Conservation (phyloP, 2,329 filamentous ascomycete genomes). For the Fusarium acutatum region DNA sequence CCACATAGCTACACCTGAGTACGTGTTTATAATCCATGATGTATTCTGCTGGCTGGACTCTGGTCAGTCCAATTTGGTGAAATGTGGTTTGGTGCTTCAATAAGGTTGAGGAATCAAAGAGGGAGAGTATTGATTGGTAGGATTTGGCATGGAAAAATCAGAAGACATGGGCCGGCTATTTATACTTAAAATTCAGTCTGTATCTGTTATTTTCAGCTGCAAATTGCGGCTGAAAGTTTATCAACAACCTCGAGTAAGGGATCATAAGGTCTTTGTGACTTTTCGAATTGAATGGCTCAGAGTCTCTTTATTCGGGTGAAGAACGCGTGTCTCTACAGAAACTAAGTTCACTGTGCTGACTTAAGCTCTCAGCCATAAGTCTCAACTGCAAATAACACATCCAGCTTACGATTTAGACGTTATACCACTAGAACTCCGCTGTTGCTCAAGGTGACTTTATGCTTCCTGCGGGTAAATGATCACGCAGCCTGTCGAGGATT, state of each 20-base stretch:
- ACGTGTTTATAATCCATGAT: too few relatives aligned
- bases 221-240: background rate
- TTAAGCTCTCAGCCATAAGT: too few relatives aligned
- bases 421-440: background rate
- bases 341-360: too few relatives aligned
- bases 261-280: background rate
- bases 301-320: background rate
- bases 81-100: background rate
- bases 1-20: too few relatives aligned
- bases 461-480: background rate
- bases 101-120: background rate
- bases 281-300: too few relatives aligned
- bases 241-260: background rate
- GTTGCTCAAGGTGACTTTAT: too few relatives aligned
- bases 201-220: background rate
- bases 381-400: background rate
- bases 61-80: background rate
- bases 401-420: accelerated
- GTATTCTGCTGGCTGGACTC: background rate
- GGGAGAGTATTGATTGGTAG: accelerated
- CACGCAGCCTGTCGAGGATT: background rate
- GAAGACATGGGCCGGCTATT: background rate
- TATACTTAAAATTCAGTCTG: background rate
- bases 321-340: background rate
- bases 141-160: background rate